phyloP scores from a whole-genome alignment of 164 flowering plant genomes.

The Nymphaea thermarum region DNA sequence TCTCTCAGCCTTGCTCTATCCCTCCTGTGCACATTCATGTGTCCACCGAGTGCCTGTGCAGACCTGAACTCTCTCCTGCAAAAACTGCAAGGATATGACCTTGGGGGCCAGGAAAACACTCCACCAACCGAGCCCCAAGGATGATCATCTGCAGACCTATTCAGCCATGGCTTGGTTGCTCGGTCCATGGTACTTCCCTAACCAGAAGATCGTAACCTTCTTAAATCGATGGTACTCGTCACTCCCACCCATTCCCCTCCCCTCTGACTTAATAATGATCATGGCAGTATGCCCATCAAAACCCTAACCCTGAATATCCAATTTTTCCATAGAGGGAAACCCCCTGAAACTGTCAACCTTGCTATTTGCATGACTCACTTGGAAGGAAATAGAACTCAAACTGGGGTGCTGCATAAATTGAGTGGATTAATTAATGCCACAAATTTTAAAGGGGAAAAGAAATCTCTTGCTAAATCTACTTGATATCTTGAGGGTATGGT shows the following conservation, averaged over 20 bases:
- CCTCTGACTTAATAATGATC: not conserved
- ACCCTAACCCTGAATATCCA: not conserved
- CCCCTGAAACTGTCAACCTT: not conserved
- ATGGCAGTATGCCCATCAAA: conserved; percentile 3
- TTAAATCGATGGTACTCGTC: not conserved
- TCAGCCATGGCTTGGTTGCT: not conserved
- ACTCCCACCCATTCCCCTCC: not conserved
- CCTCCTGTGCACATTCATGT: conserved; percentile 76
- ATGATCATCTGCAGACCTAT: not conserved
- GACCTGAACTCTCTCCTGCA: conserved; percentile 70
- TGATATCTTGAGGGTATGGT: not conserved
- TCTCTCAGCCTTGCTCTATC: conserved; percentile 58
- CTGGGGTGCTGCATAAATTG: not conserved
- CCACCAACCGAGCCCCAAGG: conserved; percentile 5
- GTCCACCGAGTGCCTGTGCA: conserved; percentile 78
- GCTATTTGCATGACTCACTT: not conserved
- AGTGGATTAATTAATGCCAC: not conserved
- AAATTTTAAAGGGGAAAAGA: not conserved
- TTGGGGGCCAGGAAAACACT: conserved; percentile 71
- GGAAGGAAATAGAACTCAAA: not conserved
- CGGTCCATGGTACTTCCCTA: not conserved
- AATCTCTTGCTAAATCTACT: conserved; percentile 1
- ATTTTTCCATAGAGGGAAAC: not conserved
- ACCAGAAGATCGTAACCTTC: not conserved
- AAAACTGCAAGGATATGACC: conserved; percentile 59